Evolutionary conservation across 805 yeast genomes (phyloP), one percentile per base, ranked within the genome.

Genomic region (Candida sithepensis): DNA sequence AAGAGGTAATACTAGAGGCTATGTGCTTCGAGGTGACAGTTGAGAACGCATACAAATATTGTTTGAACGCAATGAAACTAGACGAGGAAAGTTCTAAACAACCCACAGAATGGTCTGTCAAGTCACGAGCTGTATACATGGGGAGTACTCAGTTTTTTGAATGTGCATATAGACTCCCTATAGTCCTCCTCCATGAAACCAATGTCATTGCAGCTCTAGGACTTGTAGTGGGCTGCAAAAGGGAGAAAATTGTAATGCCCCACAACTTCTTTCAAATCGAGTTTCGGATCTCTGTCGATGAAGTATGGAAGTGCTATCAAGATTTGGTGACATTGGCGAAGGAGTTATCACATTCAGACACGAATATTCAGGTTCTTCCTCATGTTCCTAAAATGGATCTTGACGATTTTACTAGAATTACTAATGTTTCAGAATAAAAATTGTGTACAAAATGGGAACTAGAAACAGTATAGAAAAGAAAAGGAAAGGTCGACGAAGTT

Each of bases 11-110:
- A 47, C 68, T 72, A 44, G 78, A 71, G 51, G 68, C 71, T 1
- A 51, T 72, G 8, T 75, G 77, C 53, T 81, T 73, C 55, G 84
- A 79, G 53, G 67, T 78, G 43, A 65, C 65, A 0, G 66, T 72
- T 5, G 63, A 64, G 16, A 67, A 70, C 16, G 79, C 80, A 3
- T 73, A 74, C 51, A 59, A 48, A 43, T 16, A 56, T 4, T 53
- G 61, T 16, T 34, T 61, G n/a, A 51, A 48, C 24, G 63, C 55
- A 1, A 39, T 66, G n/a, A 49, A 48, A 10, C 33, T 64, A 12
- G 61, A 52, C 16, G 53, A 51, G 21, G 55, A 52, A n/a, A 41
- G 40, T 3, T 40, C 45, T 4, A 37, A 39, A 37, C 55, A 51
- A 28, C 42, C 47, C 22, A n/a, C 38, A 4, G 46, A 50, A 16